Conservation (phyloP, 192 early-diverging fungal genomes). For the Backusella tarrabulga region DNA sequence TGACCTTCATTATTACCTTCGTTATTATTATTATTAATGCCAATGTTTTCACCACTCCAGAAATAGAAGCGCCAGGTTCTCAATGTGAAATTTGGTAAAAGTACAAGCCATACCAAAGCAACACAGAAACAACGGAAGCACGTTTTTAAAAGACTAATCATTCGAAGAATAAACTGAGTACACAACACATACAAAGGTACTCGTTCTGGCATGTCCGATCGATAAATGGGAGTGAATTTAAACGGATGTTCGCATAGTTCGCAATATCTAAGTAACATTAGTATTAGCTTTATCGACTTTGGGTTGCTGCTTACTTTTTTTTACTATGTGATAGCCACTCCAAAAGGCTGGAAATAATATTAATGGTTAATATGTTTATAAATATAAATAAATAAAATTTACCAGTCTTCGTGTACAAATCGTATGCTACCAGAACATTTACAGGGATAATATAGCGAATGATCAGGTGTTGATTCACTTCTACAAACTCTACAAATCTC, state of each 20-base stretch:
- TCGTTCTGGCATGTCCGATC: constrained; percentile 66
- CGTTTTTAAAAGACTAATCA: constrained; percentile 23
- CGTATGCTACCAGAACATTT: constrained; percentile 94
- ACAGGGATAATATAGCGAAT: constrained; percentile 92
- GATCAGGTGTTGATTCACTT: constrained; percentile 67
- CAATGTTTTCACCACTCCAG: constrained; percentile 66
- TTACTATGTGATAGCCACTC: constrained; percentile 84
- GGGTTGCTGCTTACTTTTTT: constrained; percentile 53
- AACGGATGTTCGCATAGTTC: constrained; percentile 92
- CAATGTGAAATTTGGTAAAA: constrained; percentile 78
- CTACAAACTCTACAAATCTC: constrained; percentile 86
- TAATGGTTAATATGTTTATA: not conserved
- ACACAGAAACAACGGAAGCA: constrained; percentile 64
- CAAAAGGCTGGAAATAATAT: constrained; percentile 50
- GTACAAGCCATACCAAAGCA: constrained; percentile 71
- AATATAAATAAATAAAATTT: constrained; percentile 11
- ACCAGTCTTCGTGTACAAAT: constrained; percentile 92
- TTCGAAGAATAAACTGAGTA: constrained; percentile 8
- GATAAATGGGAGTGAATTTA: constrained; percentile 79
- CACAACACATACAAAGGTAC: constrained; percentile 55
- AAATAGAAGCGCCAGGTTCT: constrained; percentile 88
- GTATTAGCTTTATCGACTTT: not conserved
- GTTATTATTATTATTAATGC: constrained; percentile 22
- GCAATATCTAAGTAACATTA: constrained; percentile 57
- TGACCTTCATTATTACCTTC: not conserved